These are phyloP conservation scores for Hypoxylon crocopeplum DNA, from an alignment of 495 filamentous ascomycete genomes.

Conservation along the genomic window DNA sequence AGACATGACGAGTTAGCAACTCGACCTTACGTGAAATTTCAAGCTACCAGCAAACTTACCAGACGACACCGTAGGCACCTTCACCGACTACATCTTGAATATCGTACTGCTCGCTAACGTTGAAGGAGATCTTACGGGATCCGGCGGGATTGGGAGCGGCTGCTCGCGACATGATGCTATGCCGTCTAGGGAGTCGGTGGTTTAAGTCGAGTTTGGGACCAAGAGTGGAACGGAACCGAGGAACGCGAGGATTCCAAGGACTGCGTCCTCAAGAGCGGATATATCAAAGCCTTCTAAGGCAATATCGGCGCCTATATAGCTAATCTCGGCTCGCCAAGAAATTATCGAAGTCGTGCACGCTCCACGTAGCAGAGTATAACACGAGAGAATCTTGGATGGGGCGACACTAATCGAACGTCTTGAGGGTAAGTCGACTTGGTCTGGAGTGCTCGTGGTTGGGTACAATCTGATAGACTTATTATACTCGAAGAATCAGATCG, in stretches of 20 bases:
- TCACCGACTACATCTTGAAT: slow-evolving; percentile 99
- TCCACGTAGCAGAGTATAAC: slow-evolving; percentile 29
- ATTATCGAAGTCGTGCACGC: slow-evolving; percentile 19
- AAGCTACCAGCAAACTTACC: slow-evolving; percentile 63
- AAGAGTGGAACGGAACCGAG: slow-evolving; percentile 3
- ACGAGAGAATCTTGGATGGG: slow-evolving; percentile 16
- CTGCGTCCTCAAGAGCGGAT: slow-evolving; percentile 17
- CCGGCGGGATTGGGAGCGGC: slow-evolving; percentile 53
- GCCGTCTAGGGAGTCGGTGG: neutral
- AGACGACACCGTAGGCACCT: slow-evolving; percentile 98
- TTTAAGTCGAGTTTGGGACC: slow-evolving; percentile 1
- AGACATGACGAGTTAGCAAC: slow-evolving; percentile 36
- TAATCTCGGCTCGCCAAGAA: slow-evolving; percentile 33
- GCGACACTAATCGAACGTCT: slow-evolving; percentile 7
- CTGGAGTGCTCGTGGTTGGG: neutral
- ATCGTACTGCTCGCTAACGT: slow-evolving; percentile 99
- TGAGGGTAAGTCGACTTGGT: slow-evolving; percentile 6
- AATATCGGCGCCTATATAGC: slow-evolving; percentile 32
- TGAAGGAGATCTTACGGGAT: slow-evolving; percentile 99
- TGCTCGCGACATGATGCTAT: slow-evolving; percentile 48
- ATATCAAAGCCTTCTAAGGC: slow-evolving; percentile 18
- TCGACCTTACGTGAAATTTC: neutral
- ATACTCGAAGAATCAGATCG: neutral
- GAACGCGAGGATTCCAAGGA: slow-evolving; percentile 12
- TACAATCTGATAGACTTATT: neutral